Base-by-base conservation (phyloP, 2,329 filamentous ascomycete species). In the Colletotrichum horii region DNA sequence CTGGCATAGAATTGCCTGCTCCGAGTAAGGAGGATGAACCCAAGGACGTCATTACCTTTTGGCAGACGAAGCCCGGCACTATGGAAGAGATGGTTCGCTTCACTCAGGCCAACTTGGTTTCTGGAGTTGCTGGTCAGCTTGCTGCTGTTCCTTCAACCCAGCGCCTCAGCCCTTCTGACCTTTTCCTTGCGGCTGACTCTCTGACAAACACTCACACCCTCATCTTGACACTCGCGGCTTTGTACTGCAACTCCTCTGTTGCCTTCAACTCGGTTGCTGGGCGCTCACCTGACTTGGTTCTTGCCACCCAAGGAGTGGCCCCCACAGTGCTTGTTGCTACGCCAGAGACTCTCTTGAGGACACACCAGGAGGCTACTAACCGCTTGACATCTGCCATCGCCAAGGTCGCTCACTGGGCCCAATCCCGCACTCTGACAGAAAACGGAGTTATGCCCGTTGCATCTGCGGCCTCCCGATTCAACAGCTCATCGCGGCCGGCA, bases 261-360 rank as follows among this genome's bases (percentile, higher is more conserved):
- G 95, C 96, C 30, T 90, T 99, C 80, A 98, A 95, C 85, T 97
- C 96, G 0, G 96, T 98, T 30, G 94, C 96, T 19, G 94, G 94
- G 8, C 89, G 91, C 43, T 91, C 91, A 14, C 89, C 94, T 15
- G 92, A 97, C 81, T 89, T 98, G 48, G 87, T 89, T 22, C 85
- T 96, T 26, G 95, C 95, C 26, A 94, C 94, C 26, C 91, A 92
- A 75, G 92, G 93, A 62, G 88, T 97, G 52, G 91, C 94, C 1
- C 96, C 96, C 2, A 98, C 96, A 6, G 90, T 98, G 74, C 88
- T 98, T 70, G 92, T 97, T 56, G 92, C 94, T 9, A 94, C 94
- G 4, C 93, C 96, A 0, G 90, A 93, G 72, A 94, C 94, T 2
- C 90, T 97, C 58, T 87, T 92, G 24, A 89, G 92, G 78, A 90